Evolutionary conservation across 2,329 filamentous ascomycete genomes (phyloP).

Genomic region (Colletotrichum cuscutae): DNA sequence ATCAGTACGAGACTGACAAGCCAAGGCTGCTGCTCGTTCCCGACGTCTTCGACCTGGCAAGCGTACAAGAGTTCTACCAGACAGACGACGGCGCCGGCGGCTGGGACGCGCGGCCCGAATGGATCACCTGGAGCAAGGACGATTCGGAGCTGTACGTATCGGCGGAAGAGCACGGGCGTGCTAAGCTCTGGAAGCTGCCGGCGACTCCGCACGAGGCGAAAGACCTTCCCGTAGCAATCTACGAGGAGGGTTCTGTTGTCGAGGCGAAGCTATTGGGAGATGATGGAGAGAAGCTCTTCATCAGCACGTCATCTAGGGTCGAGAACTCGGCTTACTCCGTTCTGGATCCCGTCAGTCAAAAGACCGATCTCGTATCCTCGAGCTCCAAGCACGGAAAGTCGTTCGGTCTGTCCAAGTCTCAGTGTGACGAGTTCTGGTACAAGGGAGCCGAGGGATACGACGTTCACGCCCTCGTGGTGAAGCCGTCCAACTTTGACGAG

Average conservation of each 20-base stretch:
- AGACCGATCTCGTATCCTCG: constrained; percentile 65
- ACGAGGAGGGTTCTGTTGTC: constrained; percentile 63
- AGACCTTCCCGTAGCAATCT: constrained; percentile 60
- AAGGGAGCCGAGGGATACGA: constrained; percentile 68
- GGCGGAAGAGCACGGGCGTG: constrained; percentile 75
- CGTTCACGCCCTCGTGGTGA: constrained; percentile 77
- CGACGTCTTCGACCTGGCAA: constrained; percentile 66
- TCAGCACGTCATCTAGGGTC: constrained; percentile 74
- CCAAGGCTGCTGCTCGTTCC: constrained; percentile 73
- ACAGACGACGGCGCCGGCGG: constrained; percentile 70
- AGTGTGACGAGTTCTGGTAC: constrained; percentile 77
- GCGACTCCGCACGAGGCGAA: constrained; percentile 61
- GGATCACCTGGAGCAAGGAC: constrained; percentile 66
- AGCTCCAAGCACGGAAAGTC: constrained; percentile 72
- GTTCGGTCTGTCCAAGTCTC: constrained; percentile 72
- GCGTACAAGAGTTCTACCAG: constrained; percentile 71
- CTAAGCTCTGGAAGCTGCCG: constrained; percentile 71
- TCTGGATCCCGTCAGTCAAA: constrained; percentile 57
- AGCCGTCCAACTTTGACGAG: constrained; percentile 73
- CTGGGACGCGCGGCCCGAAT: constrained; percentile 70
- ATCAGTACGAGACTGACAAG: constrained; percentile 85
- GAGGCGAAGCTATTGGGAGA: constrained; percentile 64
- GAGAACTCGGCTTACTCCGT: constrained; percentile 79
- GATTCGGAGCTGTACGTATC: constrained; percentile 76
- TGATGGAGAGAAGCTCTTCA: constrained; percentile 61